These are phyloP conservation scores for Trichoderma endophyticum DNA, from an alignment of 2,329 filamentous ascomycete genomes.

Conservation along the genomic window DNA sequence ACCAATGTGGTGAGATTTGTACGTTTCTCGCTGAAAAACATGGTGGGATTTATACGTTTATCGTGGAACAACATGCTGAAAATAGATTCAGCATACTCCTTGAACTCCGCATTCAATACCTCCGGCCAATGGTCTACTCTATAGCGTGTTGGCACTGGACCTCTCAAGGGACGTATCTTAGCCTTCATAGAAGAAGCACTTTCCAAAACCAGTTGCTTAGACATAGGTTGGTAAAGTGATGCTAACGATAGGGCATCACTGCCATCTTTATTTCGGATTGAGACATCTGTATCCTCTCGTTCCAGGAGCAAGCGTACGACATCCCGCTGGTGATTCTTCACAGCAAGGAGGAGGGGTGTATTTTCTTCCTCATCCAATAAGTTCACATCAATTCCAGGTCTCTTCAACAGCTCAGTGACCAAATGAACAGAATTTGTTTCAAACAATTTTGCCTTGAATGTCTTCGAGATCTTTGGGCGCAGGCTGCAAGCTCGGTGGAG, in stretches of 20 bases:
- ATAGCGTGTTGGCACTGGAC: background rate
- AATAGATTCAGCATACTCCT: background rate
- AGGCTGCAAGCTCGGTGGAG: too few relatives aligned
- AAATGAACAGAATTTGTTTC: background rate
- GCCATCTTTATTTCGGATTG: accelerated
- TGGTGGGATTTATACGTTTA: background rate
- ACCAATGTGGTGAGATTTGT: too few relatives aligned
- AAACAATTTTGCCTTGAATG: background rate
- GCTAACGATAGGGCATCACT: background rate
- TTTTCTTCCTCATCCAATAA: accelerated
- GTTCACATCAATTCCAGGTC: background rate
- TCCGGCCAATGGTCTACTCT: background rate
- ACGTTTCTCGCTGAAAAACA: too few relatives aligned
- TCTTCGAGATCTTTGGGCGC: too few relatives aligned
- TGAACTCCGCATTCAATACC: background rate
- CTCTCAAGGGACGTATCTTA: accelerated
- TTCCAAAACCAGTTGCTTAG: background rate
- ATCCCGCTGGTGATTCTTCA: background rate
- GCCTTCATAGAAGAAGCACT: background rate
- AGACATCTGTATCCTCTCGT: background rate
- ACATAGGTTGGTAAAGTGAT: accelerated
- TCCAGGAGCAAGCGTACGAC: background rate
- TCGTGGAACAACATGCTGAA: background rate
- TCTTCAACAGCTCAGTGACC: background rate
- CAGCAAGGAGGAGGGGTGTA: background rate